A percentile compares a stretch with the other conserved stretches of the same genome.
phyloP scores from a whole-genome alignment of 306 rosid genomes.

The Quercus ilex region DNA sequence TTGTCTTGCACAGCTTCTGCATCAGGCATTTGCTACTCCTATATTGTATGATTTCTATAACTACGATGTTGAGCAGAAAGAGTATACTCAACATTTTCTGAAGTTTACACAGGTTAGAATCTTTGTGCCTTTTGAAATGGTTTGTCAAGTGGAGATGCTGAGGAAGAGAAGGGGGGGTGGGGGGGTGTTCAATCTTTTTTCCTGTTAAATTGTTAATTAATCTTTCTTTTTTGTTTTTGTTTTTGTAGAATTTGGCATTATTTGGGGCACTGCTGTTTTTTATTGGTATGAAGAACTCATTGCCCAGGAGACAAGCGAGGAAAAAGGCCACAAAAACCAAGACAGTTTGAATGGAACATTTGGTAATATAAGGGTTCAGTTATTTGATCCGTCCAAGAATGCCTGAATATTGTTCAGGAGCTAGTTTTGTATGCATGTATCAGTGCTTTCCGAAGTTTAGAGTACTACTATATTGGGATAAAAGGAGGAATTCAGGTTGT shows the following conservation, averaged over 20 bases:
- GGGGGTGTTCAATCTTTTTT: neutral
- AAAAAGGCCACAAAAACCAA: slow-evolving; percentile 51
- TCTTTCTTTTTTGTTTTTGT: neutral
- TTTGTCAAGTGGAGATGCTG: neutral
- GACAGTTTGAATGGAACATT: slow-evolving; percentile 24
- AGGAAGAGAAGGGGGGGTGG: neutral
- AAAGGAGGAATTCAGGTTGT: neutral
- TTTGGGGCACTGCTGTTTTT: slow-evolving; percentile 66
- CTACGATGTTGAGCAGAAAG: slow-evolving; percentile 54
- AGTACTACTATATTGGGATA: neutral
- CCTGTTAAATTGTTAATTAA: neutral
- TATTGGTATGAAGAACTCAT: slow-evolving; percentile 54
- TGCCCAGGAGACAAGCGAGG: slow-evolving; percentile 45
- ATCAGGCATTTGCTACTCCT: slow-evolving; percentile 50
- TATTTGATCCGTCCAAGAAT: neutral
- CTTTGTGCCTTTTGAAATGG: neutral
- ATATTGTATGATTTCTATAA: slow-evolving; percentile 67
- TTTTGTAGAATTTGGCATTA: slow-evolving; percentile 59
- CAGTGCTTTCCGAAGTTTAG: slow-evolving; percentile 5
- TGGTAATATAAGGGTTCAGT: neutral
- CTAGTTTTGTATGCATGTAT: slow-evolving; percentile 28
- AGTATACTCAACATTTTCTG: slow-evolving; percentile 53
- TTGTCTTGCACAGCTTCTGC: slow-evolving; percentile 46
- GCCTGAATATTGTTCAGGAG: slow-evolving; percentile 20
- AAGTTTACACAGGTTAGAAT: slow-evolving; percentile 57